Percentiles rank a stretch among this genome's conserved stretches.
Conservation (phyloP, 2,329 filamentous ascomycete species). For the Aphanoascus verrucosus region DNA sequence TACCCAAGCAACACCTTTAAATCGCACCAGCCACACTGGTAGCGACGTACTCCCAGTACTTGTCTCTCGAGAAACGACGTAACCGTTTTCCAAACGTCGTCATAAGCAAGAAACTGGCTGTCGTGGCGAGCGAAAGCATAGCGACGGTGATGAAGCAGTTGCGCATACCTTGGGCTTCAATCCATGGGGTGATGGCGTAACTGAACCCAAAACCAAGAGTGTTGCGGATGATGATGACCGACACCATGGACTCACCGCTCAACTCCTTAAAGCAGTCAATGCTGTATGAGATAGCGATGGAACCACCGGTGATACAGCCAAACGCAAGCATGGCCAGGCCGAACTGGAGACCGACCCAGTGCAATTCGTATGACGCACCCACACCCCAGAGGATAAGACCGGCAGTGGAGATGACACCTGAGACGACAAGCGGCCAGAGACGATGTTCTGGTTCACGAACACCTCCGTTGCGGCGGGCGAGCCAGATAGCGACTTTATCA, state of each 20-base stretch:
- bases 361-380: conserved; percentile 22
- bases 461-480: conserved; percentile 35
- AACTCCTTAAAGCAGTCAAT: conserved; percentile 24
- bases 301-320: conserved; percentile 18
- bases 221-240: conserved; percentile 33
- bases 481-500: conserved; percentile 23
- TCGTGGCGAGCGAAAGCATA: conserved; percentile 23
- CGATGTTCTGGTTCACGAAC: conserved; percentile 31
- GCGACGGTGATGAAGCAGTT: conserved; percentile 27
- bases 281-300: conserved; percentile 21
- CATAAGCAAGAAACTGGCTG: conserved; percentile 23
- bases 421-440: conserved; percentile 24
- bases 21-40: conserved; percentile 6
- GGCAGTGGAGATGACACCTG: conserved; percentile 20
- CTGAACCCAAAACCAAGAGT: conserved; percentile 26
- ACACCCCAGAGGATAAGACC: conserved; percentile 23
- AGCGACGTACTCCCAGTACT: conserved; percentile 15
- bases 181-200: conserved; percentile 31
- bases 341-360: conserved; percentile 24
- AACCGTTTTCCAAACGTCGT: conserved; percentile 24
- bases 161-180: conserved; percentile 24
- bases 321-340: conserved; percentile 24
- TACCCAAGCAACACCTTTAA: neutral
- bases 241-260: conserved; percentile 23
- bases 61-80: conserved; percentile 14